Evolutionary conservation across 1,284 basidiomycete genomes (phyloP).

Genomic region (Paramarasmius palmivorus): DNA sequence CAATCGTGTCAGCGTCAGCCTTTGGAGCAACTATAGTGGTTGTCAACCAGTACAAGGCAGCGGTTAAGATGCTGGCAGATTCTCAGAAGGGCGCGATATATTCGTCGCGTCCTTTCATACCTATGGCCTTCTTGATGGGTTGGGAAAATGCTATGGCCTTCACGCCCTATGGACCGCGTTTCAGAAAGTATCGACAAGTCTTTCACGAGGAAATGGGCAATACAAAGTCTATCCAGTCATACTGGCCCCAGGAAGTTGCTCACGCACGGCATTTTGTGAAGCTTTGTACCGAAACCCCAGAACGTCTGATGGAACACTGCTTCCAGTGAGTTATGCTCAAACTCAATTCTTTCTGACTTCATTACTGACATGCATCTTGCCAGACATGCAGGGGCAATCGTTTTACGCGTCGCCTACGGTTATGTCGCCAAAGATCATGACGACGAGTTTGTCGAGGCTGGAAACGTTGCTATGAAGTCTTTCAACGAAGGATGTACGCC

Average conservation of each 20-base stretch:
- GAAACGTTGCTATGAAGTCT: conserved; percentile 28
- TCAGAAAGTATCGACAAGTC: conserved; percentile 10
- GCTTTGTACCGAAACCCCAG: conserved; percentile 2
- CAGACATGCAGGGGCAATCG: conserved; percentile 28
- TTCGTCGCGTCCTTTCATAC: conserved; percentile 6
- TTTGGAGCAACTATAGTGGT: conserved; percentile 9
- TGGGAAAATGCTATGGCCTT: conserved; percentile 13
- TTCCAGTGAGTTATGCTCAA: conserved; percentile 8
- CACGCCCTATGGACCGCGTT: conserved; percentile 10
- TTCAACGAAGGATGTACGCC: conserved; percentile 27
- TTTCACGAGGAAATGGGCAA: conserved; percentile 15
- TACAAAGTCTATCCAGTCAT: neutral
- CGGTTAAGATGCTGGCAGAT: conserved; percentile 3
- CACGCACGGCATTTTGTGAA: conserved; percentile 9
- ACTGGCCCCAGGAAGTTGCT: conserved; percentile 10
- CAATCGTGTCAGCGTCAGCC: conserved; percentile 8
- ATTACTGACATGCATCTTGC: neutral
- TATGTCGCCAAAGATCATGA: conserved; percentile 29
- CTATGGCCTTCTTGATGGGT: conserved; percentile 13
- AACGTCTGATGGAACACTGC: conserved; percentile 7
- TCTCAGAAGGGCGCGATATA: conserved; percentile 2
- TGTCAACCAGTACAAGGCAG: conserved; percentile 7
- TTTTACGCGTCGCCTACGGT: conserved; percentile 34
- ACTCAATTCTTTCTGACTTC: neutral
- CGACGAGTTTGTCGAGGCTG: conserved; percentile 31